These are phyloP conservation scores for Powellomyces hirtus DNA, from an alignment of 192 early-diverging fungal species.

Conservation along the genomic window DNA sequence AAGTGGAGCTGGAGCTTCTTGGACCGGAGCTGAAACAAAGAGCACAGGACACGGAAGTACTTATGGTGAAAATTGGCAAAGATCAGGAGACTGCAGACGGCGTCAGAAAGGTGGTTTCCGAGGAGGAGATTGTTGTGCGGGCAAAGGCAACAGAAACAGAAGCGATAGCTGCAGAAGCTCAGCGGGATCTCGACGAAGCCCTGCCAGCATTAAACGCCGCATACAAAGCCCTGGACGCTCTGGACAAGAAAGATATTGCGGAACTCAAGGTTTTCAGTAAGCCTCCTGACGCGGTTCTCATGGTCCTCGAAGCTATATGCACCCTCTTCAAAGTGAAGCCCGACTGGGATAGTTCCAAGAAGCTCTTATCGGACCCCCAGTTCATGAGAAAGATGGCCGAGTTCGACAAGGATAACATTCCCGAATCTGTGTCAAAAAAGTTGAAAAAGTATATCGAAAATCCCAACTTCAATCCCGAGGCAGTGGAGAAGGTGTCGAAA, in stretches of 20 bases:
- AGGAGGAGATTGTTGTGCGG: conserved; percentile 57
- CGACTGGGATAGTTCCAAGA: conserved; percentile 61
- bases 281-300: conserved; percentile 55
- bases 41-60: conserved; percentile 50
- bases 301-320: conserved; percentile 61
- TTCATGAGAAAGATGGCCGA: conserved; percentile 63
- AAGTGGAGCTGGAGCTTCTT: conserved; percentile 54
- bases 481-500: conserved; percentile 53
- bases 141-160: conserved; percentile 55
- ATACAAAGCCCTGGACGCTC: conserved; percentile 56
- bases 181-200: conserved; percentile 57
- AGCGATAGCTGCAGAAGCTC: conserved; percentile 58
- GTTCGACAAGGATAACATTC: conserved; percentile 62
- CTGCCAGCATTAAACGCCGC: conserved; percentile 56
- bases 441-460: conserved; percentile 60
- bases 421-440: conserved; percentile 53
- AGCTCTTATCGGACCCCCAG: conserved; percentile 54
- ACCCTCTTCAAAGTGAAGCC: conserved; percentile 62
- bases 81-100: conserved; percentile 64
- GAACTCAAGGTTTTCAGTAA: conserved; percentile 62
- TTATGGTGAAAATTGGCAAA: conserved; percentile 64
- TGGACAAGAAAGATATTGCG: conserved; percentile 64
- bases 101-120: conserved; percentile 56
- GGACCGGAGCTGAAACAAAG: conserved; percentile 54
- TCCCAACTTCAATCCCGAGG: conserved; percentile 54